Evolutionary conservation across 2,329 filamentous ascomycete species (phyloP), one percentile per base, ranked within the genome.

Genomic region (Diaporthe caulivora): DNA sequence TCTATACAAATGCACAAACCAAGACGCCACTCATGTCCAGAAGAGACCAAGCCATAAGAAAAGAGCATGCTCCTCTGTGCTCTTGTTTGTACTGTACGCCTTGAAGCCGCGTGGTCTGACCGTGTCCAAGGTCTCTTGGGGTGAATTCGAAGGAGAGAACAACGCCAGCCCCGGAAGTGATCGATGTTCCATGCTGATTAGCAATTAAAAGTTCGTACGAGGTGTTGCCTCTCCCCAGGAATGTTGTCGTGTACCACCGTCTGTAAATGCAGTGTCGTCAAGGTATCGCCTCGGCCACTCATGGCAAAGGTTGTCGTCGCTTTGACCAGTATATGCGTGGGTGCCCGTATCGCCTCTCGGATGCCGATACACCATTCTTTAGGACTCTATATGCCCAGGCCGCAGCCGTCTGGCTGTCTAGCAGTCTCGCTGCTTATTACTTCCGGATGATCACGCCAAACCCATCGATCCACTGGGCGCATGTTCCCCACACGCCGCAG

Each of bases 401-500:
- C 24, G 51, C 31, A 40, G n/a, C 42, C 49, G 31, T n/a, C 29
- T 26, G 13, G 15, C 17, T 53, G 54, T 53, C 18, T 15, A 18
- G 31, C 31, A 29, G 54, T 26, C 26, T 29, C 18, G 47, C 34
- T 15, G 24, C 26, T 70, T 58, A 18, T 62, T 65, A 75, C 65
- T 75, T 74, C 44, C 70, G 53, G 29, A 75, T 74, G 78, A 98
- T 91, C 72, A 98, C 87, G 11, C 94, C 93, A 81, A 98, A 94
- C 5, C 94, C 93, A 81, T 98, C 95, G 29, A 98, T 85, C 94
- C 94, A 97, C 64, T 89, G 81, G 49, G 88, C 95, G 79, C 92
- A 94, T 68, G 93, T 94, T 72, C 97, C 97, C 15, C 94, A 93
- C 76, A 98, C 88, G 74, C 97, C 97, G 75, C 94, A 95, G 80